Percentiles rank a stretch among this genome's conserved stretches.
Evolutionary conservation across 352 stramenopile species (phyloP).

Genomic region (Globisporangium acanthophoron): DNA sequence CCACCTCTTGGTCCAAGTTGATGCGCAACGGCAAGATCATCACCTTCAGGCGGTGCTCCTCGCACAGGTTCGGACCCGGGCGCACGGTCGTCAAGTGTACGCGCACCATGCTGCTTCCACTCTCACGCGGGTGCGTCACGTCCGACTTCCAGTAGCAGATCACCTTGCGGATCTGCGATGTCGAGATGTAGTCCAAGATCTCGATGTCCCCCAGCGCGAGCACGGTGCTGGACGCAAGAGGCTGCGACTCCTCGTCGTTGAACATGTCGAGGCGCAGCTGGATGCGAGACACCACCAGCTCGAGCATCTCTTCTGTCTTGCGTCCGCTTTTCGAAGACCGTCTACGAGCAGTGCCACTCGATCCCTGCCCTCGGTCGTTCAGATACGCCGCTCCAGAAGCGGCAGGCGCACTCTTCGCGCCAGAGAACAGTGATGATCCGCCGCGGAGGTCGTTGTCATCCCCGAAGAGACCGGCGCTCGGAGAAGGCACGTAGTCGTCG

Average conservation of each 20-base stretch:
- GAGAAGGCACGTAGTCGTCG: slow-evolving; percentile 78
- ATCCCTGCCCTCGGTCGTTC: slow-evolving; percentile 17
- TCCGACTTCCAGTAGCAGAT: slow-evolving; percentile 90
- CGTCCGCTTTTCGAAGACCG: slow-evolving; percentile 66
- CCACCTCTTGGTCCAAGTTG: slow-evolving; percentile 85
- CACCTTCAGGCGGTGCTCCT: slow-evolving; percentile 80
- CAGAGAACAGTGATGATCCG: slow-evolving; percentile 32
- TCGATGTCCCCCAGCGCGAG: slow-evolving; percentile 76
- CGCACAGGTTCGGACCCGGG: slow-evolving; percentile 64
- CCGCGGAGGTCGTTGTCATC: slow-evolving; percentile 16
- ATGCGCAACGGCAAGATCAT: slow-evolving; percentile 71
- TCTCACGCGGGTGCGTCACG: slow-evolving; percentile 72
- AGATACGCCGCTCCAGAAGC: slow-evolving; percentile 24
- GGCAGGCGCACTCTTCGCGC: slow-evolving; percentile 27
- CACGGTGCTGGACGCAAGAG: slow-evolving; percentile 68
- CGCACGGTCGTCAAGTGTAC: slow-evolving; percentile 78
- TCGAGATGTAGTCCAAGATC: slow-evolving; percentile 87
- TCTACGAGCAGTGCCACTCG: neutral
- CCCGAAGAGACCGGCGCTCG: slow-evolving; percentile 50
- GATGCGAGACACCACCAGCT: slow-evolving; percentile 73
- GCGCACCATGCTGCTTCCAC: slow-evolving; percentile 77
- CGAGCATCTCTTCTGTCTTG: slow-evolving; percentile 89
- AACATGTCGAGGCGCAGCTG: slow-evolving; percentile 84
- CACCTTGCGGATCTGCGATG: slow-evolving; percentile 86
- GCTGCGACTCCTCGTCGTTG: slow-evolving; percentile 67